Evolutionary conservation across 2,329 filamentous ascomycete species (phyloP), one percentile per base, ranked within the genome.

Genomic region (Rhynchosporium agropyri): DNA sequence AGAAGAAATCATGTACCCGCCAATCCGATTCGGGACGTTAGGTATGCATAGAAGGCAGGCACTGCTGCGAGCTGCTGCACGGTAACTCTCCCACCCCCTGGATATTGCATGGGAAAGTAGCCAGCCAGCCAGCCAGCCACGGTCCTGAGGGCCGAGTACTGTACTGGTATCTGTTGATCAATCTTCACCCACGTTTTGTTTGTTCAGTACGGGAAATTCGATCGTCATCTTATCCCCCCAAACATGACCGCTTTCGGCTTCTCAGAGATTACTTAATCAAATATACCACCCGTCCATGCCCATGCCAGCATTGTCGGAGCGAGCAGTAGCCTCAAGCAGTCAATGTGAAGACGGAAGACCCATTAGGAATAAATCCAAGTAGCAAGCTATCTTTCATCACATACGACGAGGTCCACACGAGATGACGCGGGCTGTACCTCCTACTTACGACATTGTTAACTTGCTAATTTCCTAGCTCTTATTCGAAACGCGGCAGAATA

Each of bases 271-370:
- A 13, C 8, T 15, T 51, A 42, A 12, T 31, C 13, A 10, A 29
- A 6, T 33, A 7, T 57, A 28, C 20, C 43, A 49, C 31, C 9
- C 4, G 29, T 36, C 33, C 29, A 20, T 20, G 20, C 40, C 20
- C 36, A 13, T 9, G 43, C 33, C 42, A 13, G 31, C 42, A 40
- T 28, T 38, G 29, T 29, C 56, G 56, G 56, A 49, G 56, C 43
- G 56, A 49, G 56, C 43, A 58, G 38, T 40, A 45, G 43, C 56
- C 56, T 26, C 12, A 49, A 49, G 43, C 56, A 58, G 56, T 49
- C 36, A 29, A 15, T n/a, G 13, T 20, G 36, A 40, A 58, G 48
- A 58, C 10, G 45, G 55, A 29, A 20, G 43, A n/a, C 26, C 43
- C 36, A 58, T 45, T 45, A 20, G 54, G 54, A 40, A 28, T 33